Evolutionary conservation across 306 rosid species (phyloP).

Genomic region (Prunus salicina): DNA sequence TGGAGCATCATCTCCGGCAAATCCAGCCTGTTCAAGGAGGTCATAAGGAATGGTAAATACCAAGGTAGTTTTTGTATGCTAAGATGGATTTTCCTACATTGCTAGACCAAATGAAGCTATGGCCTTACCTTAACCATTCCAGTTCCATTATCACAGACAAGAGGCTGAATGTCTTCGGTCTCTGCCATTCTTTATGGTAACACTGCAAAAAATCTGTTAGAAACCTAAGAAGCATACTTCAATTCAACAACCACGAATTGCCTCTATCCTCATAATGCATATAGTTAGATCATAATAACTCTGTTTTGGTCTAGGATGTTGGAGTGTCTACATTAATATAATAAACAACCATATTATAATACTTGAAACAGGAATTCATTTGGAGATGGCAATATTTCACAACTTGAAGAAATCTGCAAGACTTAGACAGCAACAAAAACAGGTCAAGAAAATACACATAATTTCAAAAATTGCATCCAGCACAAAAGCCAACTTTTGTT

Average conservation of each 20-base stretch:
- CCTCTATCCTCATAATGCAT: not conserved
- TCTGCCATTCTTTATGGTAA: slow-evolving; percentile 30
- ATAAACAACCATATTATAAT: not conserved
- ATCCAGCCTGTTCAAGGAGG: slow-evolving; percentile 30
- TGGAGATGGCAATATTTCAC: not conserved
- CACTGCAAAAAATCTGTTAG: not conserved
- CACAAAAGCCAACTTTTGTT: not conserved
- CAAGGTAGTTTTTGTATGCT: not conserved
- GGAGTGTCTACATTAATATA: not conserved
- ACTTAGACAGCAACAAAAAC: not conserved
- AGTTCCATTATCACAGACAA: slow-evolving; percentile 45
- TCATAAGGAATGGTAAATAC: not conserved
- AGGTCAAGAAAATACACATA: not conserved
- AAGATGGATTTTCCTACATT: not conserved
- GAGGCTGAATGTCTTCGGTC: slow-evolving; percentile 42
- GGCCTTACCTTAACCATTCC: slow-evolving; percentile 43
- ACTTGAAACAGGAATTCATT: not conserved
- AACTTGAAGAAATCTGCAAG: not conserved
- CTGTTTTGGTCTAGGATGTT: not conserved
- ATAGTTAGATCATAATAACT: not conserved
- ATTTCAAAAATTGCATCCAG: not conserved
- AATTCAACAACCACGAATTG: not conserved
- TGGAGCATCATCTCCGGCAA: slow-evolving; percentile 50
- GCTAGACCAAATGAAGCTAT: not conserved
- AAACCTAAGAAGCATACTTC: not conserved